These are phyloP conservation scores for Centaurea solstitialis DNA, from an alignment of 129 eudicot genomes.

Conservation along the genomic window DNA sequence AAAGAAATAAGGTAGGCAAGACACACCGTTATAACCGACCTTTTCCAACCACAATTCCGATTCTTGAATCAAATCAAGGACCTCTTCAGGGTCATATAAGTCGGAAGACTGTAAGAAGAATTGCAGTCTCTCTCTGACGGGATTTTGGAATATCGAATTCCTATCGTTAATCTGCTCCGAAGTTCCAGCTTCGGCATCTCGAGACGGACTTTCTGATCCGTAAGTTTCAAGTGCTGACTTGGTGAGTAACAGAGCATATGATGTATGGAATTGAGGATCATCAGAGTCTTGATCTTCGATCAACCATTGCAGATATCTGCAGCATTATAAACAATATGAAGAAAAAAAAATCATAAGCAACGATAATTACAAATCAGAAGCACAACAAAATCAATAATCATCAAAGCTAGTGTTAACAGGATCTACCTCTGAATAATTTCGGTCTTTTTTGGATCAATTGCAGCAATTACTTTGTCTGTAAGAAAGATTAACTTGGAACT, in stretches of 20 bases:
- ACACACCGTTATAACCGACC: conserved; percentile 40
- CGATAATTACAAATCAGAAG: neutral
- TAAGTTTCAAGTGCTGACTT: conserved; percentile 74
- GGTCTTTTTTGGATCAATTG: conserved; percentile 84
- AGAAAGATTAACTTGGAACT: conserved; percentile 18
- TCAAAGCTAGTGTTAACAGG: neutral
- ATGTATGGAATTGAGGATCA: conserved; percentile 80
- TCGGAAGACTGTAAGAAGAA: conserved; percentile 90
- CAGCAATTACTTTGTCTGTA: conserved; percentile 81
- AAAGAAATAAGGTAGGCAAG: neutral
- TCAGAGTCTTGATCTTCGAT: conserved; percentile 93
- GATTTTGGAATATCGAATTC: conserved; percentile 56
- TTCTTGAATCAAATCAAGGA: conserved; percentile 81
- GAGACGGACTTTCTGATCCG: conserved; percentile 37
- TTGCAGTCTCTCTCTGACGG: conserved; percentile 87
- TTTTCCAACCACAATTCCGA: conserved; percentile 98
- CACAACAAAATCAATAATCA: neutral
- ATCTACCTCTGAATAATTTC: conserved; percentile 85
- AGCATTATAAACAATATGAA: conserved; percentile 13
- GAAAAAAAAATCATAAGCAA: conserved; percentile 4
- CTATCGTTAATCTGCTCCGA: conserved; percentile 27
- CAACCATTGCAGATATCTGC: conserved; percentile 96
- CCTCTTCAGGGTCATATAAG: conserved; percentile 87
- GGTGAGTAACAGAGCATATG: conserved; percentile 87
- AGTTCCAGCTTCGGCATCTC: conserved; percentile 24